These are phyloP conservation scores for Meyerozyma guilliermondii DNA, from an alignment of 1,139 yeast species.

Conservation along the genomic window DNA sequence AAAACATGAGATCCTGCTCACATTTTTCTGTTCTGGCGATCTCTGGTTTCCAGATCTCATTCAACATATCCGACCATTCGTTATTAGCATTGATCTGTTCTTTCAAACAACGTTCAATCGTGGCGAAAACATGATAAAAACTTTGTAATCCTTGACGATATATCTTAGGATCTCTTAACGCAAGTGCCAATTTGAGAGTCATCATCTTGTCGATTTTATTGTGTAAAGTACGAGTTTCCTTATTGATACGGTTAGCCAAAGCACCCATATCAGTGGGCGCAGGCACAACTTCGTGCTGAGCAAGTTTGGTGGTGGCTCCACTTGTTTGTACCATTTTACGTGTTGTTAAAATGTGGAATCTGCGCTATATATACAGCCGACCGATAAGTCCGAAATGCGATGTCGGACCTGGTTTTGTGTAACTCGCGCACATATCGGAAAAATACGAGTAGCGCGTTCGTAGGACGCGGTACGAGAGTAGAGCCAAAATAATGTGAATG, in stretches of 20 bases:
- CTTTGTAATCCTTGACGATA: slow-evolving; percentile 79
- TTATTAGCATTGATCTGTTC: slow-evolving; percentile 41
- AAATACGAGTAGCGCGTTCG: too few relatives aligned
- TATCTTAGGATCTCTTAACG: slow-evolving; percentile 67
- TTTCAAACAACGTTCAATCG: slow-evolving; percentile 56
- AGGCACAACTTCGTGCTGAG: slow-evolving; percentile 62
- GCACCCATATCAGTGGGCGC: slow-evolving; percentile 74
- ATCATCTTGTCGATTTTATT: slow-evolving; percentile 66
- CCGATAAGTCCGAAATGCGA: slow-evolving; percentile 3
- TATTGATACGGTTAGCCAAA: slow-evolving; percentile 72
- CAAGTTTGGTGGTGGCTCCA: slow-evolving; percentile 35
- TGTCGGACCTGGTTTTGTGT: neutral
- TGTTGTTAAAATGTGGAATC: neutral
- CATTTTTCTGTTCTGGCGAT: slow-evolving; percentile 58
- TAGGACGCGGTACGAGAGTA: too few relatives aligned
- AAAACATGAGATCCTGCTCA: slow-evolving; percentile 60
- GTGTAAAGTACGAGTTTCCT: slow-evolving; percentile 61
- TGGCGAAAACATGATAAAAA: slow-evolving; percentile 68
- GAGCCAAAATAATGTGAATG: too few relatives aligned
- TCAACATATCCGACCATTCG: slow-evolving; percentile 40
- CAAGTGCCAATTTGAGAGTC: slow-evolving; percentile 67
- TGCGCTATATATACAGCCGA: neutral
- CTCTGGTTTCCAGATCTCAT: slow-evolving; percentile 65
- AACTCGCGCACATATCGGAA: neutral
- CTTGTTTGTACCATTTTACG: slow-evolving; percentile 11